Percentiles rank a stretch among this genome's conserved stretches.
phyloP scores from a whole-genome alignment of 1,284 basidiomycete species.

The Bondarzewia mesenterica region DNA sequence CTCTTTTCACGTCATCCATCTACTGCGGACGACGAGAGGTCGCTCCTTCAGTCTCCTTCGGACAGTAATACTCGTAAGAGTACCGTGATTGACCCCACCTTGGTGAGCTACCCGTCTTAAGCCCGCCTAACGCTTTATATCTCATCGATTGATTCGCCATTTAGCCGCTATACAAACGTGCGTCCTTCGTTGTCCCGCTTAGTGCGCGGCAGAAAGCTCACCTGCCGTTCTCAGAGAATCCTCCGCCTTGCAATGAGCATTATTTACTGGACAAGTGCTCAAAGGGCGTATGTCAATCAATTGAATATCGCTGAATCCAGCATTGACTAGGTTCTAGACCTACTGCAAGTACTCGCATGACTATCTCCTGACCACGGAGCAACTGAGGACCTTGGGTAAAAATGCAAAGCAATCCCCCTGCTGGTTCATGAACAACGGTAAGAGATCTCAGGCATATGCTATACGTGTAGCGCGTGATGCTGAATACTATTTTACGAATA shows the following conservation, averaged over 20 bases:
- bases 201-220: conserved; percentile 8
- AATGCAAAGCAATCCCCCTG: conserved; percentile 78
- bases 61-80: neutral
- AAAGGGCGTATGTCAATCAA: conserved; percentile 49
- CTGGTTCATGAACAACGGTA: conserved; percentile 71
- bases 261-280: conserved; percentile 67
- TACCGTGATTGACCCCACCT: conserved; percentile 8
- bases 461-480: neutral
- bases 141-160: neutral
- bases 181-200: conserved; percentile 5
- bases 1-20: neutral
- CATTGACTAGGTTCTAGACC: conserved; percentile 30
- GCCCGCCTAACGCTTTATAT: neutral
- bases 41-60: neutral
- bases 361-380: conserved; percentile 59
- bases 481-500: conserved; percentile 21
- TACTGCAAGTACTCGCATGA: conserved; percentile 77
- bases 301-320: neutral
- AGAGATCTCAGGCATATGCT: conserved; percentile 5
- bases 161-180: conserved; percentile 32
- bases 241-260: conserved; percentile 75
- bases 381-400: conserved; percentile 52
- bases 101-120: conserved; percentile 7
- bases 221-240: conserved; percentile 37
- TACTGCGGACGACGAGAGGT: neutral